Evolutionary conservation across 768 basidiomycete genomes (phyloP).

Genomic region (Leccinum arenicola): DNA sequence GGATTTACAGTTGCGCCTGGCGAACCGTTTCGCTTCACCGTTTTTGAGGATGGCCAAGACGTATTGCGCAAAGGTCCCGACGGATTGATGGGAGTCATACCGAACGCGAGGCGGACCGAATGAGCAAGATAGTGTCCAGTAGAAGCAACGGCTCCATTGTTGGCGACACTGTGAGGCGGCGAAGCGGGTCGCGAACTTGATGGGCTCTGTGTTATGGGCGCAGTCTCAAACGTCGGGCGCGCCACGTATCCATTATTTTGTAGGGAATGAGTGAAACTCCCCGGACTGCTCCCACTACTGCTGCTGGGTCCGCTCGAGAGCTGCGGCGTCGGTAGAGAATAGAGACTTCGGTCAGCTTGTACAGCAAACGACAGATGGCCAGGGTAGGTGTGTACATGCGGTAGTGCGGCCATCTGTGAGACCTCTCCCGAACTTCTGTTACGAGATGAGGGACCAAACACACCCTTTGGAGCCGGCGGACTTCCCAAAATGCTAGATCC

Average conservation of each 20-base stretch:
- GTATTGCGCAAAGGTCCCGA: constrained; percentile 35
- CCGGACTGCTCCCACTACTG: constrained; percentile 62
- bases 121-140: constrained; percentile 72
- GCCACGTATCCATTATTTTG: constrained; percentile 9
- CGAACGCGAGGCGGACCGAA: constrained; percentile 83
- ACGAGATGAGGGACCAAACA: constrained; percentile 23
- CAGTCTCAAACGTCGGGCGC: constrained; percentile 26
- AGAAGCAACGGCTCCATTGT: constrained; percentile 24
- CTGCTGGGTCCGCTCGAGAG: constrained; percentile 61
- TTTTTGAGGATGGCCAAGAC: constrained; percentile 35
- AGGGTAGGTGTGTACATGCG: constrained; percentile 34
- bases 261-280: constrained; percentile 44
- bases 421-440: constrained; percentile 33
- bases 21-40: constrained; percentile 10
- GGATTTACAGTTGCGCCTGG: constrained; percentile 7
- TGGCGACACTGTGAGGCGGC: constrained; percentile 41
- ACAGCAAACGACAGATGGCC: constrained; percentile 30
- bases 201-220: constrained; percentile 40
- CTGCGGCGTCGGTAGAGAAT: constrained; percentile 53
- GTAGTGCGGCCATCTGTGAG: constrained; percentile 26
- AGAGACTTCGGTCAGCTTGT: constrained; percentile 23
- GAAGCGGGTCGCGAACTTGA: constrained; percentile 61
- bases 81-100: constrained; percentile 80
- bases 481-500: constrained; percentile 36
- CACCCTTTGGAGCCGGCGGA: constrained; percentile 33